These are phyloP conservation scores for Curvularia hawaiiensis DNA, from an alignment of 2,329 filamentous ascomycete genomes.

Conservation along the genomic window DNA sequence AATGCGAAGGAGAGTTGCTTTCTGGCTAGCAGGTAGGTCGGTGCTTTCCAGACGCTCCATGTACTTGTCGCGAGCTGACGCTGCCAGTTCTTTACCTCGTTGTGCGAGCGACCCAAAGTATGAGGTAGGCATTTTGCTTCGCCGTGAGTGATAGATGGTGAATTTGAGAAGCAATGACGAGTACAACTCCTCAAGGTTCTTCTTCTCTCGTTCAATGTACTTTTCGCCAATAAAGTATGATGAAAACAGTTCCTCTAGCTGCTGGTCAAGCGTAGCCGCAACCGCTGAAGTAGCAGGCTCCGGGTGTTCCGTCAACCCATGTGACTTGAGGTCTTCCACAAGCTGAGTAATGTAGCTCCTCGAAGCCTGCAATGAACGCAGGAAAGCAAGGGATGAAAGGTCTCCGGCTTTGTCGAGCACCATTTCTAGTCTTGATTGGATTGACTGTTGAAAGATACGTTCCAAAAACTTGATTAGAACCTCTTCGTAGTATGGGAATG, in stretches of 20 bases:
- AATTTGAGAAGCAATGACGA: constrained; percentile 95
- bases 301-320: constrained; percentile 93
- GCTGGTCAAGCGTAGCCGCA: constrained; percentile 70
- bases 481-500: constrained; percentile 95
- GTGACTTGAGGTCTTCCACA: constrained; percentile 90
- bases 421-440: constrained; percentile 94
- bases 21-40: constrained; percentile 85
- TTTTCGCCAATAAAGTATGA: constrained; percentile 69
- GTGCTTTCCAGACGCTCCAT: constrained; percentile 87
- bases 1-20: constrained; percentile 86
- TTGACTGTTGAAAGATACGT: constrained; percentile 95
- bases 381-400: constrained; percentile 88
- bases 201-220: constrained; percentile 69
- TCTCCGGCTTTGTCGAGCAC: constrained; percentile 93
- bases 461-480: constrained; percentile 93
- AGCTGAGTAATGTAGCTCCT: constrained; percentile 85
- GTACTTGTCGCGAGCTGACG: constrained; percentile 88
- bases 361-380: constrained; percentile 88
- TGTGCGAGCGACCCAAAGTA: constrained; percentile 94
- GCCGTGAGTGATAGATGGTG: constrained; percentile 87
- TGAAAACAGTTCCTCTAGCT: constrained; percentile 69
- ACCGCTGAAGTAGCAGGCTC: constrained; percentile 89
- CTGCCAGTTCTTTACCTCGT: constrained; percentile 84
- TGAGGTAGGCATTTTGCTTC: constrained; percentile 86
- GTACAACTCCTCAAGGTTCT: constrained; percentile 78